These are phyloP conservation scores for Fusarium sp. DNA, from an alignment of 2,329 filamentous ascomycete genomes.

Conservation along the genomic window DNA sequence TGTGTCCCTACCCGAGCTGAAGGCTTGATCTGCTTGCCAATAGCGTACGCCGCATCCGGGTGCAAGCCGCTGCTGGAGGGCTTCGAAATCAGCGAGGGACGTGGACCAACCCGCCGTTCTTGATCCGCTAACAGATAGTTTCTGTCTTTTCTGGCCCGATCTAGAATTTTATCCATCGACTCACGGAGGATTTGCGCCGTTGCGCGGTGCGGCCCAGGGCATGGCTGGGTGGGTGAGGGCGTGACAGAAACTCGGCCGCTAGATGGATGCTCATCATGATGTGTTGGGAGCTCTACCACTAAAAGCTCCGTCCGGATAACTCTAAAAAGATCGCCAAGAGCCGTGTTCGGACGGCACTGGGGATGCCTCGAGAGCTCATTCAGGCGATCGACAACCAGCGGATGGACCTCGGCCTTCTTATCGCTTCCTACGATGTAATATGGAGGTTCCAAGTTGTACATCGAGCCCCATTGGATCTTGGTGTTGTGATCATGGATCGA, in stretches of 20 bases:
- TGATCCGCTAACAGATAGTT: constrained; percentile 2
- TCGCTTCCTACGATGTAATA: constrained; percentile 10
- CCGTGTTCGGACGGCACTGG: neutral
- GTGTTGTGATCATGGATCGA: too few relatives aligned
- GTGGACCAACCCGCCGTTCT: neutral
- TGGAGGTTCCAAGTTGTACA: constrained; percentile 13
- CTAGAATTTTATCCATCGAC: constrained; percentile 1
- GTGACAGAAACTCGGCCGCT: neutral
- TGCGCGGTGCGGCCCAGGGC: neutral
- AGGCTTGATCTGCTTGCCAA: neutral
- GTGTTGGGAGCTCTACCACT: too few relatives aligned
- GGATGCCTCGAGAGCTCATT: neutral
- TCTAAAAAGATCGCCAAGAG: too few relatives aligned
- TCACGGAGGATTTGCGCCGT: neutral
- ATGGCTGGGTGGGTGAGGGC: neutral
- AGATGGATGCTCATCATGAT: neutral
- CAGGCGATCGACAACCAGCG: neutral
- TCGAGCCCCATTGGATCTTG: neutral
- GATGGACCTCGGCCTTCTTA: neutral
- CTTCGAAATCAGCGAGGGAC: neutral
- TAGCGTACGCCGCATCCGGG: constrained; percentile 2
- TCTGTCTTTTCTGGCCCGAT: neutral
- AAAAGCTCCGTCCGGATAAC: too few relatives aligned
- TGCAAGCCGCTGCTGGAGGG: neutral
- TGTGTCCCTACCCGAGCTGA: neutral